Evolutionary conservation across 2,329 filamentous ascomycete genomes (phyloP).

Genomic region (Pseudogymnoascus verrucosus): DNA sequence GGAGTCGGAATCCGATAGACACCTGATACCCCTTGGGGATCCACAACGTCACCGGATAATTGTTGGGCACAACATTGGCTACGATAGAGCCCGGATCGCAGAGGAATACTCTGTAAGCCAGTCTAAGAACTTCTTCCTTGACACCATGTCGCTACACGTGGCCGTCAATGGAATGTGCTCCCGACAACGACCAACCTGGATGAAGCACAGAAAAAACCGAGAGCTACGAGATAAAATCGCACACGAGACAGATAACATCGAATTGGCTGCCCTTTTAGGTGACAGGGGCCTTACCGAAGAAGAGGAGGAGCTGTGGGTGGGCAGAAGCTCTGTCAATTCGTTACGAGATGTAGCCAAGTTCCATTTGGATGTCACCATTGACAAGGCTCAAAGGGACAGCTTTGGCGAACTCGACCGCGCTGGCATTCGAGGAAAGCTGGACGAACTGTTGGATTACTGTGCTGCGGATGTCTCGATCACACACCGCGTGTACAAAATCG

Average conservation of each 20-base stretch:
- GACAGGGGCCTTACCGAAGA: constrained; percentile 63
- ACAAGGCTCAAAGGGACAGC: constrained; percentile 79
- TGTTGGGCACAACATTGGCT: constrained; percentile 92
- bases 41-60: constrained; percentile 65
- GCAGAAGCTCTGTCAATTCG: constrained; percentile 89
- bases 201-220: constrained; percentile 87
- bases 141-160: constrained; percentile 97
- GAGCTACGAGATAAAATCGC: constrained; percentile 76
- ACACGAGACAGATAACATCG: constrained; percentile 59
- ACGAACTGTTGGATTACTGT: constrained; percentile 86
- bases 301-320: constrained; percentile 93
- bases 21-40: constrained; percentile 83
- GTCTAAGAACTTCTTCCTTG: constrained; percentile 77
- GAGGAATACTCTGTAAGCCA: constrained; percentile 87
- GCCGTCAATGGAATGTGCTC: constrained; percentile 99
- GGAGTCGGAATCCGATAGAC: constrained; percentile 67
- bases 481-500: constrained; percentile 86
- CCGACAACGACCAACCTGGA: constrained; percentile 90
- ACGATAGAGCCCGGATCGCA: constrained; percentile 76
- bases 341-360: constrained; percentile 93
- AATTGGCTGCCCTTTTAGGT: constrained; percentile 63
- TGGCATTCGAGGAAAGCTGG: constrained; percentile 62
- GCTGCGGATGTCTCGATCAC: constrained; percentile 90
- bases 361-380: constrained; percentile 82
- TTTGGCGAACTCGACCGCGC: constrained; percentile 74